These are phyloP conservation scores for Pulveroboletus sp. DNA, from an alignment of 768 basidiomycete species.

Conservation along the genomic window DNA sequence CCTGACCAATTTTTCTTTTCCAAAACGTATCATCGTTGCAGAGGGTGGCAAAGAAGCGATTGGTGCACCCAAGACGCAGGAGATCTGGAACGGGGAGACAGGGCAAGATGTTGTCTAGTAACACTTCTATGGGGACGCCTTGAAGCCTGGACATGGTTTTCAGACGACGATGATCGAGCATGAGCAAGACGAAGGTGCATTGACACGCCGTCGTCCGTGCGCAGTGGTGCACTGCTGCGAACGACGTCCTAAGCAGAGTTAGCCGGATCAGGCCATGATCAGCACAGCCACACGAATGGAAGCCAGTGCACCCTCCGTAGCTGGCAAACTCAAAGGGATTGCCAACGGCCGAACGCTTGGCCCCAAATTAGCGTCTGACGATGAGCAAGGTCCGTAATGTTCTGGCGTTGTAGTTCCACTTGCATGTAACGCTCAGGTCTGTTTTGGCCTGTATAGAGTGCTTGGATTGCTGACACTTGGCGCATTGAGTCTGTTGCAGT, in stretches of 20 bases:
- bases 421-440: no score
- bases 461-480: neutral
- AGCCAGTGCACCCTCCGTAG: neutral
- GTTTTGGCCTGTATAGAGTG: neutral
- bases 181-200: neutral
- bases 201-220: conserved; percentile 1
- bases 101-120: conserved; percentile 70
- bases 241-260: conserved; percentile 7
- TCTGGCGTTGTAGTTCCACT: neutral
- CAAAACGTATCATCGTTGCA: conserved; percentile 75
- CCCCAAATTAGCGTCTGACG: no score
- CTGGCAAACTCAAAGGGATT: no score
- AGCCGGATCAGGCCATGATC: conserved; percentile 12
- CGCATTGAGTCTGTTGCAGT: no score
- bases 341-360: no score
- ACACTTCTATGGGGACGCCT: conserved; percentile 69
- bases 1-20: conserved; percentile 60
- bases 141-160: conserved; percentile 36
- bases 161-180: neutral
- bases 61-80: conserved; percentile 54
- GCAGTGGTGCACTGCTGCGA: neutral
- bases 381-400: neutral
- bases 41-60: conserved; percentile 55
- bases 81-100: conserved; percentile 51
- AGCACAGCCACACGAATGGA: conserved; percentile 21